A percentile compares a stretch with the other conserved stretches of the same genome.
Conservation (phyloP, 441 rosid genomes). For the Aleurites moluccanus region DNA sequence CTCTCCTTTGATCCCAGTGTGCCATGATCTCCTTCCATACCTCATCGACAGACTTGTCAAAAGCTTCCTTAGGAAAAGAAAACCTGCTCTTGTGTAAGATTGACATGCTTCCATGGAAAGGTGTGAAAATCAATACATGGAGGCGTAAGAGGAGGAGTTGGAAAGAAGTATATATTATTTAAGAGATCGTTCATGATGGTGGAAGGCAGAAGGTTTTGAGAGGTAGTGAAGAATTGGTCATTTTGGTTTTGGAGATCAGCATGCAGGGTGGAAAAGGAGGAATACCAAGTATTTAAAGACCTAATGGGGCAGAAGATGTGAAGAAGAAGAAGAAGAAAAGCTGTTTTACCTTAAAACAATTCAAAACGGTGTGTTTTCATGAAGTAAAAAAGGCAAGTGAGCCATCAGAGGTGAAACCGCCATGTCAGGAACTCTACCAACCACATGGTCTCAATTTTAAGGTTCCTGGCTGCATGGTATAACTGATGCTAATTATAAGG, state of each 20-base stretch:
- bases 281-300: slow-evolving; percentile 22
- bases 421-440: too few relatives aligned
- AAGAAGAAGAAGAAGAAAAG: too few relatives aligned
- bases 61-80: background rate
- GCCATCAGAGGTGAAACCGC: too few relatives aligned
- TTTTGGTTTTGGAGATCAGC: slow-evolving; percentile 40
- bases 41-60: slow-evolving; percentile 38
- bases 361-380: too few relatives aligned
- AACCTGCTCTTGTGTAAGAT: slow-evolving; percentile 16
- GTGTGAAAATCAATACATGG: background rate
- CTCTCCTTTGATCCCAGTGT: slow-evolving; percentile 13
- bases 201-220: background rate
- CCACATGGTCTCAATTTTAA: too few relatives aligned
- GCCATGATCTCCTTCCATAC: slow-evolving; percentile 47
- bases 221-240: slow-evolving; percentile 4
- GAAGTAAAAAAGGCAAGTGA: too few relatives aligned
- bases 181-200: slow-evolving; percentile 47
- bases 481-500: too few relatives aligned
- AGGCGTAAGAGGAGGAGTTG: slow-evolving; percentile 14
- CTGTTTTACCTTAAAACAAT: too few relatives aligned
- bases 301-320: slow-evolving; percentile 32
- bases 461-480: too few relatives aligned
- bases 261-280: slow-evolving; percentile 38
- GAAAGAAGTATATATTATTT: slow-evolving; percentile 40
- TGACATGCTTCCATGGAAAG: slow-evolving; percentile 11